Percentiles rank a stretch among this genome's conserved stretches.
These are phyloP conservation scores for Pilaira anomala DNA, from an alignment of 192 early-diverging fungal genomes.

Conservation along the genomic window DNA sequence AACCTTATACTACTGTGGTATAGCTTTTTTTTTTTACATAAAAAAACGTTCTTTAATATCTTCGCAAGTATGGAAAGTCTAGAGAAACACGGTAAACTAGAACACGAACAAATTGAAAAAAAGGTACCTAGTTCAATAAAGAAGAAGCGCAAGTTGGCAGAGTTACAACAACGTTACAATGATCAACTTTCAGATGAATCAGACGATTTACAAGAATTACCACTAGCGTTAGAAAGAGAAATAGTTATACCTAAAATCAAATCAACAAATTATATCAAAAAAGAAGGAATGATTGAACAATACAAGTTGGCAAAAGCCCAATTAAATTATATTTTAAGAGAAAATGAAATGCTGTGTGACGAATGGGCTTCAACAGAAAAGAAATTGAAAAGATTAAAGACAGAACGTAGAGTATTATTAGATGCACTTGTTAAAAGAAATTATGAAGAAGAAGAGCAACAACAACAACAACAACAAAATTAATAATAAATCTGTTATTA, in stretches of 20 bases:
- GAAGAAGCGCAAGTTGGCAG: not conserved
- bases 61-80: no score
- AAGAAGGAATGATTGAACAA: conserved; percentile 9
- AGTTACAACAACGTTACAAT: not conserved
- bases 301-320: conserved; percentile 41
- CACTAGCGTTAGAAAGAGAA: not conserved
- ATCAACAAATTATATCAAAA: conserved; percentile 4
- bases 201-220: no score
- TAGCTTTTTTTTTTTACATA: no score
- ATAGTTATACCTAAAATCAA: not conserved
- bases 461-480: no score
- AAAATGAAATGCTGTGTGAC: conserved; percentile 45
- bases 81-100: no score
- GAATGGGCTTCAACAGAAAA: conserved; percentile 35
- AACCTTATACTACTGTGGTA: no score
- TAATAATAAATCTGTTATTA: not conserved
- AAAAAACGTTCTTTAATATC: no score
- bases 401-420: conserved; percentile 41
- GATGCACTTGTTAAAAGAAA: conserved; percentile 32
- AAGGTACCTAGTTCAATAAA: not conserved
- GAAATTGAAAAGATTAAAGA: conserved; percentile 37
- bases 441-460: no score
- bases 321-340: conserved; percentile 40
- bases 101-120: conserved; percentile 11
- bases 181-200: conserved; percentile 10